Percentiles rank a stretch among this genome's conserved stretches.
These are phyloP conservation scores for Magnolia changhungtana DNA, from an alignment of 164 flowering plant genomes.

Conservation along the genomic window DNA sequence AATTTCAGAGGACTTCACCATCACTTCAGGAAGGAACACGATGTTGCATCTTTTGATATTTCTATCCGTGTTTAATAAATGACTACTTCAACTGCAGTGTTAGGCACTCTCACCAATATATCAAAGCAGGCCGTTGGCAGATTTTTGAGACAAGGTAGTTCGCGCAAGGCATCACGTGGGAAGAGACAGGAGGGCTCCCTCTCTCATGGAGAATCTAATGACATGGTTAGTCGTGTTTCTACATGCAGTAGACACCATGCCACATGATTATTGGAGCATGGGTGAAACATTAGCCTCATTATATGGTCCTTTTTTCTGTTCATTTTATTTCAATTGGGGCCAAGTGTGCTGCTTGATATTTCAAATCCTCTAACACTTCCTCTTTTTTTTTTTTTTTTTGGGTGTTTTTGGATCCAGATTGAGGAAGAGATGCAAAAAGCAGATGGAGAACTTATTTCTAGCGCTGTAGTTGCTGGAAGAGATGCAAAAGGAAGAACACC, in stretches of 20 bases:
- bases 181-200: conserved; percentile 29
- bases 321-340: neutral
- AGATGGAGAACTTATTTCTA: conserved; percentile 4
- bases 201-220: conserved; percentile 16
- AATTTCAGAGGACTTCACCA: neutral
- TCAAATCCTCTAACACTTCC: neutral
- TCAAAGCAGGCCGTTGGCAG: conserved; percentile 42
- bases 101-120: conserved; percentile 33
- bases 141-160: conserved; percentile 25
- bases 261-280: neutral
- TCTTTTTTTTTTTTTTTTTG: neutral
- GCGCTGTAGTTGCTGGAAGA: conserved; percentile 9
- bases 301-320: neutral
- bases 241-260: neutral
- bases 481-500: conserved; percentile 7
- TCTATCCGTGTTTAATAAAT: neutral
- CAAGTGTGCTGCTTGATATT: neutral
- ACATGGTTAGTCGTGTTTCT: conserved; percentile 18
- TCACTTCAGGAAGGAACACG: neutral
- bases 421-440: conserved; percentile 15
- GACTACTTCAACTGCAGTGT: neutral
- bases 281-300: neutral
- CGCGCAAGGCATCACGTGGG: conserved; percentile 16
- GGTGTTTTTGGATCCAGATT: conserved; percentile 20
- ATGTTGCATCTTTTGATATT: neutral